Percentiles rank a stretch among this genome's conserved stretches.
These are phyloP conservation scores for Cladosporium phlei DNA, from an alignment of 2,329 filamentous ascomycete genomes.

Conservation along the genomic window DNA sequence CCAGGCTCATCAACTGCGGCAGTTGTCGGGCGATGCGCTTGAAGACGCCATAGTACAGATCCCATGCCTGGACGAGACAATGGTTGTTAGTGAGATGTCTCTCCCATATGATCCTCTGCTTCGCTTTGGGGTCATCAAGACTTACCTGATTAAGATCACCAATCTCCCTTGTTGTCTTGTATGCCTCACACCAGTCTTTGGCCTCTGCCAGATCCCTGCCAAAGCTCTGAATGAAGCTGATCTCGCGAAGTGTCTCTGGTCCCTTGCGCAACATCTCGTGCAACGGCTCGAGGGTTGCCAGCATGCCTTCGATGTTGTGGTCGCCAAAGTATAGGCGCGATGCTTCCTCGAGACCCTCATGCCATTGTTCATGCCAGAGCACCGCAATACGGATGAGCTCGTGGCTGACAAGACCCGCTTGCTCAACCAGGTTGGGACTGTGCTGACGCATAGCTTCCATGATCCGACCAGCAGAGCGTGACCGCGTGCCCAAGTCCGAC, in stretches of 20 bases:
- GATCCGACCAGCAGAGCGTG: constrained; percentile 82
- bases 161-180: constrained; percentile 80
- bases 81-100: neutral
- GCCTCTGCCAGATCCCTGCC: constrained; percentile 92
- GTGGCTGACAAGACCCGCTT: constrained; percentile 90
- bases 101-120: no score
- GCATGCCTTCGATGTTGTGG: constrained; percentile 97
- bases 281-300: constrained; percentile 79
- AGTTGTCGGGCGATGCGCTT: constrained; percentile 89
- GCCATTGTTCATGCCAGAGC: constrained; percentile 98
- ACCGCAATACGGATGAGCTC: constrained; percentile 96
- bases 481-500: constrained; percentile 78
- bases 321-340: constrained; percentile 96
- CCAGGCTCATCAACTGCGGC: constrained; percentile 84
- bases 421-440: constrained; percentile 84
- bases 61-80: constrained; percentile 75
- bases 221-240: constrained; percentile 96
- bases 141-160: constrained; percentile 78
- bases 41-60: constrained; percentile 98
- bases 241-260: constrained; percentile 87
- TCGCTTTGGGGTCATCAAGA: neutral
- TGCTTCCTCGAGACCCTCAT: constrained; percentile 94
- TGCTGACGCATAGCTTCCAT: constrained; percentile 99
- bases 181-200: constrained; percentile 91
- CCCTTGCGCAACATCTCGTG: constrained; percentile 88